Evolutionary conservation across 768 basidiomycete genomes (phyloP), one percentile per base, ranked within the genome.

Genomic region (Tulasnella sp.): DNA sequence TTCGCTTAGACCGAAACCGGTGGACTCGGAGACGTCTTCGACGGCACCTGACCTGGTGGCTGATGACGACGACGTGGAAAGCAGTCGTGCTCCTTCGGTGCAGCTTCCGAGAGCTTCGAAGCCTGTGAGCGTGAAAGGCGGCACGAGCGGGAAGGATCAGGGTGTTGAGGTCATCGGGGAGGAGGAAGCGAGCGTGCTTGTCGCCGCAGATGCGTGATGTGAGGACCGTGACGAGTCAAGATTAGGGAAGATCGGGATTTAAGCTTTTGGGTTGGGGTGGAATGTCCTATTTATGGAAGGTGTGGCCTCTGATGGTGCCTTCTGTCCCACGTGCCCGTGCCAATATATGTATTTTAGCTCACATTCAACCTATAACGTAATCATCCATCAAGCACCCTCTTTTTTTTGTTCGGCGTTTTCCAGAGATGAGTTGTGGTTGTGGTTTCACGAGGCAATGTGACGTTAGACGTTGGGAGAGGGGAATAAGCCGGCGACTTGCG

Each of bases 21-120:
- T 41, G 29, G 35, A 39, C 39, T 41, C 67, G 36, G 39, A 39
- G 32, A 32, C 40, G 16, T 52, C 69, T 32, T 42, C 69, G 34
- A 44, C 69, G 17, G 41, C 36, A 42, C 69, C 69, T 32, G 69
- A 70, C 52, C 47, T 70, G 7, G 44, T 52, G 37, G 36, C 41
- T n/a, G 69, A 70, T 52, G 47, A 42, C 64, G 64, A 65, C 39
- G 69, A 70, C n/a, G 69, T 70, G 29, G 69, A 62, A 42, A 70
- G 69, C 42, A 70, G 69, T 34, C 69, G 69, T 36, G 69, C 42
- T 16, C 69, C 69, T 52, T 59, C 52, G 52, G 52, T 59, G 52
- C 52, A 59, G 52, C 52, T 59, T 59, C 52, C 52, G 52, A 59
- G 52, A 59, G 52, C 52, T 59, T 59, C 52, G 52, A 59, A 59